Conservation (phyloP, 805 yeast genomes). For the Myxozyma lipomycoides region DNA sequence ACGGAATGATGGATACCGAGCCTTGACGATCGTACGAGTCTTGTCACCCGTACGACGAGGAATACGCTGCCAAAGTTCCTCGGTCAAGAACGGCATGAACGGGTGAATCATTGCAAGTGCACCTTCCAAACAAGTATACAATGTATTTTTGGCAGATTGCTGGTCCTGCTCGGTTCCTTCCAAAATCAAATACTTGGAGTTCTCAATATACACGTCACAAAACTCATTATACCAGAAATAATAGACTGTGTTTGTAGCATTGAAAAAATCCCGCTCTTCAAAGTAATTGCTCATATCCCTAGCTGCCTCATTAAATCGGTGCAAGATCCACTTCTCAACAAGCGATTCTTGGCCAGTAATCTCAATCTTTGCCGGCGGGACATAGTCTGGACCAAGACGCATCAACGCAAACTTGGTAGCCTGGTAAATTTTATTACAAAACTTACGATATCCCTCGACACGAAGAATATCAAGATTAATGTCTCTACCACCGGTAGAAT, state of each 20-base stretch:
- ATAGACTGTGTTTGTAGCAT: conserved; percentile 80
- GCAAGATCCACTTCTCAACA: conserved; percentile 95
- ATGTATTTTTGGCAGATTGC: conserved; percentile 86
- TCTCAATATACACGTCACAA: conserved; percentile 97
- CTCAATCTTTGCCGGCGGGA: conserved; percentile 62
- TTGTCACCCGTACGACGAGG: conserved; percentile 77
- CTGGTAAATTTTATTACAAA: conserved; percentile 98
- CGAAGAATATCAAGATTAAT: conserved; percentile 92
- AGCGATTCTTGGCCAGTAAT: conserved; percentile 77
- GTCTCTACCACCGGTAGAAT: conserved; percentile 98
- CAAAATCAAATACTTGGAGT: conserved; percentile 84
- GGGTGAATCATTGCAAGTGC: conserved; percentile 93
- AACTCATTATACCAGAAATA: conserved; percentile 91
- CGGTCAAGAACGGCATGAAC: conserved; percentile 96
- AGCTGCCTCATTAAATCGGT: conserved; percentile 70
- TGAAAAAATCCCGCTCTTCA: conserved; percentile 84
- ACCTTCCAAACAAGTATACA: conserved; percentile 87
- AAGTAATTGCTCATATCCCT: conserved; percentile 59
- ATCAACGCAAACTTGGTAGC: conserved; percentile 95
- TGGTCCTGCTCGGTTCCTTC: conserved; percentile 82
- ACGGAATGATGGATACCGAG: conserved; percentile 68
- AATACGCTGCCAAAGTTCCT: conserved; percentile 98
- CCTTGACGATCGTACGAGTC: conserved; percentile 66
- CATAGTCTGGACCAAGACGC: conserved; percentile 84
- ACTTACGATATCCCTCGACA: conserved; percentile 98